These are phyloP conservation scores for Tolypocladium tundrense DNA, from an alignment of 2,329 filamentous ascomycete genomes.

Conservation along the genomic window DNA sequence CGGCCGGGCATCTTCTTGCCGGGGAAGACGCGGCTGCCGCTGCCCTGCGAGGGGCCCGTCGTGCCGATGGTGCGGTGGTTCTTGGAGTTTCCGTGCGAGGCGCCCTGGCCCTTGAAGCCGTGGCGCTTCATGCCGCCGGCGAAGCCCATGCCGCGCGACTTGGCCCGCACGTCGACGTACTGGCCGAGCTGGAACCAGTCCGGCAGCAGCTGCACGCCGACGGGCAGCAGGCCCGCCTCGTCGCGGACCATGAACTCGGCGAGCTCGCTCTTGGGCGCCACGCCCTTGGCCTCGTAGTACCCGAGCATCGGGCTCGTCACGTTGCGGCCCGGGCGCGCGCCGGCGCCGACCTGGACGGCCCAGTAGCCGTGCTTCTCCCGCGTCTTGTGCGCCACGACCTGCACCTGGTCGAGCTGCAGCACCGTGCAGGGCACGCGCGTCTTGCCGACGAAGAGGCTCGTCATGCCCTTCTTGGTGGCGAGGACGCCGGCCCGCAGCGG, in stretches of 20 bases:
- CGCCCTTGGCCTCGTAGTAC: conserved; percentile 72
- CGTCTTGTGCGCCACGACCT: conserved; percentile 83
- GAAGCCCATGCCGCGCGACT: conserved; percentile 83
- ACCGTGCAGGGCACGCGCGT: conserved; percentile 79
- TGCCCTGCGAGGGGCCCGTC: conserved; percentile 78
- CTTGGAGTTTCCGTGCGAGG: conserved; percentile 90
- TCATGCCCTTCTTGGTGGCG: conserved; percentile 92
- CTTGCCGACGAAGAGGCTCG: conserved; percentile 73
- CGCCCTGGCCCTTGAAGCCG: conserved; percentile 79
- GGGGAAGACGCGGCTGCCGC: conserved; percentile 82
- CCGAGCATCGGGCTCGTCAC: conserved; percentile 75
- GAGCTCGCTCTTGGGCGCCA: conserved; percentile 75
- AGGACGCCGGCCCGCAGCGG: conserved; percentile 70
- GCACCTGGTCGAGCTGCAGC: conserved; percentile 83
- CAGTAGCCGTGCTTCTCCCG: conserved; percentile 75
- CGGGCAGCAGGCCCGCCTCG: conserved; percentile 59
- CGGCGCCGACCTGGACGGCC: conserved; percentile 82
- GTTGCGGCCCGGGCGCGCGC: conserved; percentile 63
- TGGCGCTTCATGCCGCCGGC: conserved; percentile 97
- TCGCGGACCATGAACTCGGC: conserved; percentile 79
- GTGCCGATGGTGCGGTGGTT: conserved; percentile 91
- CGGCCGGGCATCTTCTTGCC: conserved; percentile 97
- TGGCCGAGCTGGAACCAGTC: conserved; percentile 88
- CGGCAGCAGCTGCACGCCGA: conserved; percentile 70
- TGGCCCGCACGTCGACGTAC: conserved; percentile 74